Percentiles rank a stretch among this genome's conserved stretches.
phyloP scores from a whole-genome alignment of 805 yeast genomes.

The Yamadazyma paraphyllophila region DNA sequence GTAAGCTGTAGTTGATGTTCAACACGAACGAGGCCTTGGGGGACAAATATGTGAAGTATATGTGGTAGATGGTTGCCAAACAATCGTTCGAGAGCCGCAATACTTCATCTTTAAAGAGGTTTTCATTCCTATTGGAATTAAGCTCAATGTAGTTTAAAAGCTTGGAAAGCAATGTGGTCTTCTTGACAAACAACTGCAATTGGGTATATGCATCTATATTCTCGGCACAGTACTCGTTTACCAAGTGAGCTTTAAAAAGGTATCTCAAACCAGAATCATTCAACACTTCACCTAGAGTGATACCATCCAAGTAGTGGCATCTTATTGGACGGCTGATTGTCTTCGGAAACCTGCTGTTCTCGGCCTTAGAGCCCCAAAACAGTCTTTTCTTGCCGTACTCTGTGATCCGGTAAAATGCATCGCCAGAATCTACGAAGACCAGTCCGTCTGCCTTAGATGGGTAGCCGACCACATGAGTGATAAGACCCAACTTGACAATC shows the following conservation, averaged over 20 bases:
- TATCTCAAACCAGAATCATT: slow-evolving; percentile 75
- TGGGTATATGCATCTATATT: slow-evolving; percentile 71
- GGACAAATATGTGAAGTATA: slow-evolving; percentile 64
- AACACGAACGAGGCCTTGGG: slow-evolving; percentile 66
- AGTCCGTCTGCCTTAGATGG: not conserved
- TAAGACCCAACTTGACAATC: slow-evolving; percentile 28
- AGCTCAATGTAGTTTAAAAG: slow-evolving; percentile 9
- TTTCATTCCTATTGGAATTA: not conserved
- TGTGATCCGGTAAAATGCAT: slow-evolving; percentile 7
- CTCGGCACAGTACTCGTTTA: slow-evolving; percentile 65
- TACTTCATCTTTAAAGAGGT: slow-evolving; percentile 3
- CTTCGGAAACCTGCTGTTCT: not conserved
- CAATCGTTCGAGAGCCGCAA: slow-evolving; percentile 48
- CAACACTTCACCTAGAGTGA: slow-evolving; percentile 36
- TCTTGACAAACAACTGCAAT: slow-evolving; percentile 50
- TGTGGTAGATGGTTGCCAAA: slow-evolving; percentile 57
- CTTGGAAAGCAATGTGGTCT: slow-evolving; percentile 26
- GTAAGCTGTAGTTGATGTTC: slow-evolving; percentile 59
- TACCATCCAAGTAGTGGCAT: not conserved
- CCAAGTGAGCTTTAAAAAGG: slow-evolving; percentile 64
- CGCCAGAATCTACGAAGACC: not conserved
- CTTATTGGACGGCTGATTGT: not conserved
- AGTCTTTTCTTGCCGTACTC: slow-evolving; percentile 5
- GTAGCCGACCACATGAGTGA: slow-evolving; percentile 1
- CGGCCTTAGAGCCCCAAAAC: slow-evolving; percentile 4